Conservation (phyloP, 2,329 filamentous ascomycete species). For the Venturia aucupariae region DNA sequence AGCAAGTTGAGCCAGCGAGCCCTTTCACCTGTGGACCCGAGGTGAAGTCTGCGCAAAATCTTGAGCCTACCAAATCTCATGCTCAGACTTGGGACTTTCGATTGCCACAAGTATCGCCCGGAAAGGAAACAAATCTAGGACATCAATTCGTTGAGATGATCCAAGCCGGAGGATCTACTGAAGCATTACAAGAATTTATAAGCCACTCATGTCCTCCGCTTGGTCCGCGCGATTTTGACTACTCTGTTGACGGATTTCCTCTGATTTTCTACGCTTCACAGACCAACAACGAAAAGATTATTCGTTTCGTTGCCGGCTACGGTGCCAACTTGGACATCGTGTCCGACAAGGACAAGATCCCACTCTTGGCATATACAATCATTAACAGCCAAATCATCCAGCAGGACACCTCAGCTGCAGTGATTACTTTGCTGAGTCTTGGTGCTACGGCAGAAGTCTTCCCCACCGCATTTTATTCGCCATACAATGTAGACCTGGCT, state of each 20-base stretch:
- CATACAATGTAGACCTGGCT: not conserved
- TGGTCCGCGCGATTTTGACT: not conserved
- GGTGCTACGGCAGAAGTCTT: not conserved
- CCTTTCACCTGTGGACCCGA: not conserved
- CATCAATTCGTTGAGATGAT: not conserved
- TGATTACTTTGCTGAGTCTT: not conserved
- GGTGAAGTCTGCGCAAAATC: not conserved
- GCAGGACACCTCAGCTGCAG: not conserved
- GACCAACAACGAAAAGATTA: not conserved
- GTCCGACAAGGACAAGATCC: not conserved
- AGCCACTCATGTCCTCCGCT: not conserved
- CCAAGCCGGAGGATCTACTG: not conserved
- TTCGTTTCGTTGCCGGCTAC: not conserved
- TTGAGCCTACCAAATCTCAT: not conserved
- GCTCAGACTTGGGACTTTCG: not conserved
- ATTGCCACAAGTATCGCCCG: not conserved
- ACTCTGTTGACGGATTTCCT: not conserved
- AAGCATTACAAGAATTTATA: not conserved
- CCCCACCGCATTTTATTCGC: not conserved
- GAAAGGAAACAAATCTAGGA: too few relatives aligned
- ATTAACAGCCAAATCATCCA: not conserved
- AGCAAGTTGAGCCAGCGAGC: too few relatives aligned
- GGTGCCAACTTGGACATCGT: not conserved
- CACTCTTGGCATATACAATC: not conserved
- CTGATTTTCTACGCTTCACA: not conserved